Conservation (phyloP, 2,329 filamentous ascomycete species). For the Parascedosporium putredinis region DNA sequence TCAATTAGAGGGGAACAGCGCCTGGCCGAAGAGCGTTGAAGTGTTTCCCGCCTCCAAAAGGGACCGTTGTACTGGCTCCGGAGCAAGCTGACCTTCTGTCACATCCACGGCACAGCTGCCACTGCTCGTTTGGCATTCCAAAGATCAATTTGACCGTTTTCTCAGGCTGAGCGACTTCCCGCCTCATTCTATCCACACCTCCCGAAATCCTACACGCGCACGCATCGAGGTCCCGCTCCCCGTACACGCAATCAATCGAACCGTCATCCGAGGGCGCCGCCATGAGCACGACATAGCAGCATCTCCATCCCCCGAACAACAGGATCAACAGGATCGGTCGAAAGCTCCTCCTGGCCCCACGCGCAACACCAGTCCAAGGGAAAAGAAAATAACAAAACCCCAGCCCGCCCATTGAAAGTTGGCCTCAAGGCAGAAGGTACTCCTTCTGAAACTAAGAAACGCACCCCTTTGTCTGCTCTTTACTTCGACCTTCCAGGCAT, state of each 20-base stretch:
- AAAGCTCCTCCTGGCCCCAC: background rate
- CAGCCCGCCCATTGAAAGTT: background rate
- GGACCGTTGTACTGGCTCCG: too few species aligned
- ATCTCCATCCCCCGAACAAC: background rate
- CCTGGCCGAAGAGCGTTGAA: background rate
- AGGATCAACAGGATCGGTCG: background rate
- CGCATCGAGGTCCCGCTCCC: background rate
- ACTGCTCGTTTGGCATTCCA: background rate
- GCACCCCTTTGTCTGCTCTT: slow-evolving; percentile 12
- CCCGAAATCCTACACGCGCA: background rate
- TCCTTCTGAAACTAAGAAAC: background rate
- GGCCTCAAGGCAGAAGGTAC: background rate
- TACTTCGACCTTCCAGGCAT: slow-evolving; percentile 2
- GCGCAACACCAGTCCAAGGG: too few species aligned
- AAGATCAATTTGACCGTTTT: background rate
- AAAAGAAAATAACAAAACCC: too few species aligned
- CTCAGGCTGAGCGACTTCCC: background rate
- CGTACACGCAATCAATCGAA: background rate
- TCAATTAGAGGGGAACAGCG: background rate
- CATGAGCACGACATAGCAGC: background rate
- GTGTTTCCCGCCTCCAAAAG: background rate
- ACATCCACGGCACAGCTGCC: background rate
- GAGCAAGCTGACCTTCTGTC: slow-evolving; percentile 1
- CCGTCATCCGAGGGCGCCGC: background rate
- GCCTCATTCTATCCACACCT: background rate